phyloP scores from a whole-genome alignment of 805 yeast species.

The Limtongia smithiae region DNA sequence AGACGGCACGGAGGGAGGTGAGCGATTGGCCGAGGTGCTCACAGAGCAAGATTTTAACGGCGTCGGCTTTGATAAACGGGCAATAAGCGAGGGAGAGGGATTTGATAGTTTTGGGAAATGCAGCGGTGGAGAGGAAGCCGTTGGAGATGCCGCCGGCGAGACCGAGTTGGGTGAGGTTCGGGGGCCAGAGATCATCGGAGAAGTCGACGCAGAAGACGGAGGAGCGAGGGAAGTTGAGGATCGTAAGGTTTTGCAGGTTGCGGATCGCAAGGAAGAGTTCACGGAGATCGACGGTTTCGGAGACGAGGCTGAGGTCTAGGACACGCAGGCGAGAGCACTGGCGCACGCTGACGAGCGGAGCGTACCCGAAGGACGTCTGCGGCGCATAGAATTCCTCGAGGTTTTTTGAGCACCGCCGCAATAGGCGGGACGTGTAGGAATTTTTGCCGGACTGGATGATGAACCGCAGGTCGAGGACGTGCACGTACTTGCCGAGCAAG shows the following conservation, averaged over 20 bases:
- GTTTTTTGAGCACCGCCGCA: conserved; percentile 68
- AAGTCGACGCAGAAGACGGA: conserved; percentile 61
- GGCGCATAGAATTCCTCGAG: conserved; percentile 79
- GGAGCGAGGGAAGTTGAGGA: conserved; percentile 82
- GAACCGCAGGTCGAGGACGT: conserved; percentile 64
- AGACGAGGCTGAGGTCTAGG: conserved; percentile 77
- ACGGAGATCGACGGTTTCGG: conserved; percentile 81
- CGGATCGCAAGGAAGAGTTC: conserved; percentile 75
- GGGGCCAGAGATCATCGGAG: conserved; percentile 69
- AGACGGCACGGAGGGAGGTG: conserved; percentile 61
- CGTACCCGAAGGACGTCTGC: conserved; percentile 88
- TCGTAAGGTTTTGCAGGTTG: conserved; percentile 59
- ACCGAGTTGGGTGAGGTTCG: conserved; percentile 62
- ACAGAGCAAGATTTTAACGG: conserved; percentile 61
- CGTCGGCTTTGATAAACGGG: conserved; percentile 65
- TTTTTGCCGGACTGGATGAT: conserved; percentile 90
- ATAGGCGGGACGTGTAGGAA: conserved; percentile 77
- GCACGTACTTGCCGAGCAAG: conserved; percentile 56
- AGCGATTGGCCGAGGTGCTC: conserved; percentile 63
- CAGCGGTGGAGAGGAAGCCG: conserved; percentile 63
- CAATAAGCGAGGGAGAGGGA: conserved; percentile 81
- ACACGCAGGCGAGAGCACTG: conserved; percentile 61
- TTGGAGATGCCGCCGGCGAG: conserved; percentile 88
- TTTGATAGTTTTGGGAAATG: conserved; percentile 70
- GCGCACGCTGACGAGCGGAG: conserved; percentile 79